Evolutionary conservation across 208 protist genomes (phyloP).

Genomic region (Acanthamoeba royreba): DNA sequence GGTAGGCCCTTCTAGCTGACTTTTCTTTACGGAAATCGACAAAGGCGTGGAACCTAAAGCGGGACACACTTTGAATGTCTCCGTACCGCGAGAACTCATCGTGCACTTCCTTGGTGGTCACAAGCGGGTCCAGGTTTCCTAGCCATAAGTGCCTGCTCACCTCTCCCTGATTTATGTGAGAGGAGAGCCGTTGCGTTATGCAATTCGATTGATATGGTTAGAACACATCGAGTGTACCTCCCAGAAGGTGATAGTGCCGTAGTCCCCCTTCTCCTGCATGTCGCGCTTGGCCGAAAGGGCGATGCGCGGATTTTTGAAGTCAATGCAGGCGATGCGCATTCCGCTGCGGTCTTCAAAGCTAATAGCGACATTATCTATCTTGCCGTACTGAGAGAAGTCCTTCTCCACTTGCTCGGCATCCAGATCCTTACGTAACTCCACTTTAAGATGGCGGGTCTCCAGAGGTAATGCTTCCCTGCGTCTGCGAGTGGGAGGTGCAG

Average conservation of each 20-base stretch:
- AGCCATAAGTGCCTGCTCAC: not conserved
- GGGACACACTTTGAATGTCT: not conserved
- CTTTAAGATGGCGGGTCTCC: not conserved
- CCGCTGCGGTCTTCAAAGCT: not conserved
- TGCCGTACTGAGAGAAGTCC: not conserved
- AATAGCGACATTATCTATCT: not conserved
- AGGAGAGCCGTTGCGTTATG: not conserved
- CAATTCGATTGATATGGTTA: not conserved
- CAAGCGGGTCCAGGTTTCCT: not conserved
- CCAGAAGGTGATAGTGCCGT: not conserved
- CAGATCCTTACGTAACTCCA: not conserved
- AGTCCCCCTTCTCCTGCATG: not conserved
- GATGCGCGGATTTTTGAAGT: not conserved
- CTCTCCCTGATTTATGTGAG: not conserved
- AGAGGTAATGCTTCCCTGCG: no score
- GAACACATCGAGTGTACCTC: not conserved
- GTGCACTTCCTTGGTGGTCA: not conserved
- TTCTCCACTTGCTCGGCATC: not conserved
- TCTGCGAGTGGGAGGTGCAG: no score
- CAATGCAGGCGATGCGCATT: not conserved
- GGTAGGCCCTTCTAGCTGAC: not conserved
- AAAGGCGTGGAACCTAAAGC: not conserved
- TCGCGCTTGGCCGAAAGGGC: not conserved
- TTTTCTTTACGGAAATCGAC: not conserved
- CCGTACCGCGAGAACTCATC: not conserved